Conservation (phyloP, 257 asterid species). For the Mitragyna speciosa region DNA sequence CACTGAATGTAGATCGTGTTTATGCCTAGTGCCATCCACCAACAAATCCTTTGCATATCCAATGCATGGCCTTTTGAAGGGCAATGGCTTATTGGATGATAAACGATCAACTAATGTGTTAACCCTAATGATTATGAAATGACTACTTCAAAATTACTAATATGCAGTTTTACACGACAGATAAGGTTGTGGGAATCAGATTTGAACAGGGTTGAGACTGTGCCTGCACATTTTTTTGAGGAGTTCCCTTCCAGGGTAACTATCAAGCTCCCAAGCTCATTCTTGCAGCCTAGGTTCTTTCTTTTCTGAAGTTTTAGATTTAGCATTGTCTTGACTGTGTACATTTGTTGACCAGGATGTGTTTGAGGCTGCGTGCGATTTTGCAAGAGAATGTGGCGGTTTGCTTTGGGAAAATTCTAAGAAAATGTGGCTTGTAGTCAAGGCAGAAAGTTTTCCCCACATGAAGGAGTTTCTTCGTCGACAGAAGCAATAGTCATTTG, state of each 20-base stretch:
- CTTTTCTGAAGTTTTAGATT: background rate
- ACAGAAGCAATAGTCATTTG: slow-evolving; percentile 53
- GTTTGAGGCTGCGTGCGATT: slow-evolving; percentile 83
- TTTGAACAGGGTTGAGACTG: slow-evolving; percentile 79
- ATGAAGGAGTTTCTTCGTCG: slow-evolving; percentile 84
- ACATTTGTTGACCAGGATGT: slow-evolving; percentile 53
- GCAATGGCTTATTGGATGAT: background rate
- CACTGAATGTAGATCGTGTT: background rate
- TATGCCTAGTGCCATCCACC: background rate
- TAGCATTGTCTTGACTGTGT: background rate
- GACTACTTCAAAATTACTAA: background rate
- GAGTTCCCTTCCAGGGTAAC: slow-evolving; percentile 86
- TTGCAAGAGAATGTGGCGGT: slow-evolving; percentile 82
- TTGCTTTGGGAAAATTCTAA: slow-evolving; percentile 75
- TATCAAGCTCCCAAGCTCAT: slow-evolving; percentile 1
- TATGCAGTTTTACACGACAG: slow-evolving; percentile 36
- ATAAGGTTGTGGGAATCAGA: slow-evolving; percentile 95
- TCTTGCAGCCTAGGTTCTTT: background rate
- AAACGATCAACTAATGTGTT: background rate
- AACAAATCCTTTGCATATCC: background rate
- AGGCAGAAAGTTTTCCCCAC: slow-evolving; percentile 64
- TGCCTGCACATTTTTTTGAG: slow-evolving; percentile 66
- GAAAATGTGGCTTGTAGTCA: slow-evolving; percentile 75
- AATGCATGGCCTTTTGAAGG: background rate
- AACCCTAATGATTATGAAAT: background rate